Percentiles rank a stretch among this genome's conserved stretches.
These are phyloP conservation scores for Pinus tabuliformis DNA, from an alignment of 75 land plant genomes.

Conservation along the genomic window DNA sequence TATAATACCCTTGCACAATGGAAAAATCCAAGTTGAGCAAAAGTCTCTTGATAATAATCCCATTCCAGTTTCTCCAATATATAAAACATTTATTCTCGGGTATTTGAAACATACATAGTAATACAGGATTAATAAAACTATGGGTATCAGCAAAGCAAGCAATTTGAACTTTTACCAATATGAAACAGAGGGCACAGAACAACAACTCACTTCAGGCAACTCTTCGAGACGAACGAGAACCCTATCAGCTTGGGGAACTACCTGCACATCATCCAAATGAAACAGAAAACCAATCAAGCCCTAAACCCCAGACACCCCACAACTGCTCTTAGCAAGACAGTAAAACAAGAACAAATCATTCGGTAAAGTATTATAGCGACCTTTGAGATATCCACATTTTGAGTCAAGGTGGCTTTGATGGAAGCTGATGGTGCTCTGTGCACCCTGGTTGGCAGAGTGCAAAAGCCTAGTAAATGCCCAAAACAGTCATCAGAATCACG, in stretches of 20 bases:
- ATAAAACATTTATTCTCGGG: too few relatives aligned
- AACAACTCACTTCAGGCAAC: conserved; percentile 50
- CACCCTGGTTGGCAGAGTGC: background rate
- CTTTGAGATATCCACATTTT: conserved; percentile 5
- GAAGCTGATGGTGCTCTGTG: background rate
- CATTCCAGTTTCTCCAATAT: too few relatives aligned
- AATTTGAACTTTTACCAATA: too few relatives aligned
- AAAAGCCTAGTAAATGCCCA: background rate
- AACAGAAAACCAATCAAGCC: background rate
- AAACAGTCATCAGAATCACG: background rate
- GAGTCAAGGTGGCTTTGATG: background rate
- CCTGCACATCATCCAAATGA: conserved; percentile 29
- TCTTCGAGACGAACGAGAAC: conserved; percentile 75
- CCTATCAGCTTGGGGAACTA: conserved; percentile 85
- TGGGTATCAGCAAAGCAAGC: too few relatives aligned
- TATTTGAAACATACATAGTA: too few relatives aligned
- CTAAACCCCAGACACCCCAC: background rate
- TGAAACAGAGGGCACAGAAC: background rate
- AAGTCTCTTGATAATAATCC: too few relatives aligned
- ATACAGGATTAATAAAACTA: too few relatives aligned
- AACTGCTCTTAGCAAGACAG: background rate
- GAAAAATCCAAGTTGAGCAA: too few relatives aligned
- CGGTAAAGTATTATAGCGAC: background rate
- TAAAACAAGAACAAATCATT: background rate
- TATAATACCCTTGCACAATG: too few relatives aligned